These are phyloP conservation scores for Exobasidium rhododendri DNA, from an alignment of 1,284 basidiomycete species.

Conservation along the genomic window DNA sequence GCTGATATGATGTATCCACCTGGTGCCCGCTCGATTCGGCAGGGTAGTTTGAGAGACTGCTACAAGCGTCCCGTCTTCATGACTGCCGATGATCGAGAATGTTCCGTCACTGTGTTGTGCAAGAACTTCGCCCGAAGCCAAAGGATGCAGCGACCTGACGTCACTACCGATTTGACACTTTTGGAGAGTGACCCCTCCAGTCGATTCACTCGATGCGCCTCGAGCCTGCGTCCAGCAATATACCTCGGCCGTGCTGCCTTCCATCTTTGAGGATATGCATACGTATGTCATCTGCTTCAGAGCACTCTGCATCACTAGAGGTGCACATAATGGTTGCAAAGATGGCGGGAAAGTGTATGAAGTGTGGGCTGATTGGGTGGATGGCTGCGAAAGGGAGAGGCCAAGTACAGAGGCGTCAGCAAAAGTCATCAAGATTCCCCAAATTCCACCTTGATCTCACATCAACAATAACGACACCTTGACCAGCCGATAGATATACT, in stretches of 20 bases:
- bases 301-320: neutral
- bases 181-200: neutral
- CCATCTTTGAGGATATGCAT: neutral
- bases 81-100: neutral
- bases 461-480: slow-evolving; percentile 4
- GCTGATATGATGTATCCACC: neutral
- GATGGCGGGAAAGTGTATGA: slow-evolving; percentile 1
- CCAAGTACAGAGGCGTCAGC: neutral
- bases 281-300: neutral
- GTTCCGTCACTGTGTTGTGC: slow-evolving; percentile 6
- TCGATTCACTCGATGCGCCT: neutral
- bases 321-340: slow-evolving; percentile 2
- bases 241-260: neutral
- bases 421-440: neutral
- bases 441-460: too few species aligned
- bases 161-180: slow-evolving; percentile 2
- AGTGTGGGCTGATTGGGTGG: neutral
- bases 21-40: neutral
- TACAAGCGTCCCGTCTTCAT: neutral
- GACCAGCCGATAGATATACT: neutral
- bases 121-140: neutral
- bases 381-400: neutral
- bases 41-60: neutral
- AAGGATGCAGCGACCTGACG: slow-evolving; percentile 4
- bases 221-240: neutral